Base-by-base conservation (phyloP, 164 flowering plant species). In the Umbilicus rupestris region DNA sequence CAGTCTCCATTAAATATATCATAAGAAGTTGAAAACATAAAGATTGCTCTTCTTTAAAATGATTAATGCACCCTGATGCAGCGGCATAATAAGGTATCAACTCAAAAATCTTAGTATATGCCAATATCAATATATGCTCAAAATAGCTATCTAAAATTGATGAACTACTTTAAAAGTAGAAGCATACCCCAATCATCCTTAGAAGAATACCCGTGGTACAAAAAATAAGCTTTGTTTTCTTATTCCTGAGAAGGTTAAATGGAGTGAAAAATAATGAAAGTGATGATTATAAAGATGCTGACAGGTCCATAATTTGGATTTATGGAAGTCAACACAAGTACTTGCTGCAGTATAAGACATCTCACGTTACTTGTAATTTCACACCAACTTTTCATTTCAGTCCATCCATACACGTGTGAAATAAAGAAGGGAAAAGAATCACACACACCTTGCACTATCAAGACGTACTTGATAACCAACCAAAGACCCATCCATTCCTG, bases 391-490 rank as follows among this genome's bases (percentile, higher is more conserved):
- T 22, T 59, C 16, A 63, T 39, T 39, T 24, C 45, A 63, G 10
- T 37, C 65, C 44, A n/a, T 42, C 39, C 22, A 42, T 22, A 12
- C 12, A 15, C 20, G 47, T 55, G 15, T n/a, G 16, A 37, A n/a
- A 26, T 22, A 52, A 49, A 39, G 67, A 63, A 62, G 5, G 19
- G 60, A 69, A 35, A 31, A 22, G 47, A 62, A 64, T 45, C 50
- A 39, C 42, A 39, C 42, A 30, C 68, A 90, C 95, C 92, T 82
- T 63, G 96, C 96, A 81, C 89, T 89, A 69, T 90, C 96, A 66
- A 90, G 90, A 42, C 98, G 96, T 73, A 92, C 98, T 83, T 92
- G 96, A 84, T 84, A 92, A 75, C 96, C 96, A 81, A 92, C 93
- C 83, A 90, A 76, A 70, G 96, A 90, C 74, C 85, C 87, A 67